Base-by-base conservation (phyloP, 1,284 basidiomycete species). In the Marasmius oreades region DNA sequence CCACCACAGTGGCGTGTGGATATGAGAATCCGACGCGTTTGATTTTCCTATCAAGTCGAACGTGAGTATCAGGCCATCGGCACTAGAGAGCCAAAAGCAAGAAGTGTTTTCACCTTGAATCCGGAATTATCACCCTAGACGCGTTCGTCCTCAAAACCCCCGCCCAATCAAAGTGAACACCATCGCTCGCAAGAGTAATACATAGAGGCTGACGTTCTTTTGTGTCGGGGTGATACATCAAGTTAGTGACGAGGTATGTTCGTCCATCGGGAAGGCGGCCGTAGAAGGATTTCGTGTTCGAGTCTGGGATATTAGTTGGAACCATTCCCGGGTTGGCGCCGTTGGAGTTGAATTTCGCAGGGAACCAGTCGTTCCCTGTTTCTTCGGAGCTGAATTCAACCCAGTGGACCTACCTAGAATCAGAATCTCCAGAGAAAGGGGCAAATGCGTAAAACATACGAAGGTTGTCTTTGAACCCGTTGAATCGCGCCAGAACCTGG, bases 231-330 rank as follows among this genome's bases (percentile, higher is more conserved):
- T 55, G 39, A 36, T 55, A 55, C 33, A 36, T n/a, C 20, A 37
- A 45, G 24, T 55, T 55, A 7, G 31, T 33, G 18, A 55, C 46
- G 7, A 55, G 39, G 46, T 37, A 55, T 3, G 54, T 42, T 33
- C 54, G 20, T 18, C 46, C 54, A 26, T 55, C 46, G 1, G 54
- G 54, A 8, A 55, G 36, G 2, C 11, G 20, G 5, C 54, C 54
- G 26, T 33, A 55, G 46, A 55, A 55, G 16, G 54, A 55, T n/a
- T 55, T 55, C 18, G 54, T 55, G 20, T 55, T 55, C 28, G 31
- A 36, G 34, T 55, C 54, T 16, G 54, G 54, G 22, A 55, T 55
- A 37, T 55, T 55, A 18, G 54, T 23, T 10, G 54, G 11, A 16
- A 50, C 31, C 11, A 55, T 55, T 2, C 16, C 16, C 12, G 36